Evolutionary conservation across 2,329 filamentous ascomycete species (phyloP).

Genomic region (Trichoderma atrobrunneum): DNA sequence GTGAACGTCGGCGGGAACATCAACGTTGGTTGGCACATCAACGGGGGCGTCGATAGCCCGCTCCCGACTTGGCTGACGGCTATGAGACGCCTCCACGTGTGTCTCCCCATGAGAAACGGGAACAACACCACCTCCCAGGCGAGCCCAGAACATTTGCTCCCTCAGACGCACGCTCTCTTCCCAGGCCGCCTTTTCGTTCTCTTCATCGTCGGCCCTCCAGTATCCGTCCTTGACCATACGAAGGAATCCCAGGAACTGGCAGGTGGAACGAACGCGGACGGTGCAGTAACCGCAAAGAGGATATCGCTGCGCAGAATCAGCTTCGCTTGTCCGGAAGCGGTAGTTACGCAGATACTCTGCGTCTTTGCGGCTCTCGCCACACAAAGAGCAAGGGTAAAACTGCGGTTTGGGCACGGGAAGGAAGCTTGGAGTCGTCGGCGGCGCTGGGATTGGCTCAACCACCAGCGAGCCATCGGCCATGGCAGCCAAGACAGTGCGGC

Average conservation of each 20-base stretch:
- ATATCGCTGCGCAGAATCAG: slow-evolving; percentile 81
- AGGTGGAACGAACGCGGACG: slow-evolving; percentile 76
- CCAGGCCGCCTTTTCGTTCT: slow-evolving; percentile 86
- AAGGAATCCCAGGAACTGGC: slow-evolving; percentile 89
- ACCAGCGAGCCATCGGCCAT: slow-evolving; percentile 83
- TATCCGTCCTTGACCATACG: slow-evolving; percentile 90
- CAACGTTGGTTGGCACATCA: background rate
- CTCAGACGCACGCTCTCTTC: slow-evolving; percentile 87
- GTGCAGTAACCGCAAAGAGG: slow-evolving; percentile 89
- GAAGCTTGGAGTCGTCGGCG: slow-evolving; percentile 42
- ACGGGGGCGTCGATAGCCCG: background rate
- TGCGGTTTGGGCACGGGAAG: slow-evolving; percentile 51
- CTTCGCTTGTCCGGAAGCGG: slow-evolving; percentile 85
- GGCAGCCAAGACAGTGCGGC: slow-evolving; percentile 76
- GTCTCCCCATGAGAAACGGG: slow-evolving; percentile 50
- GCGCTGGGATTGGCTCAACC: slow-evolving; percentile 78
- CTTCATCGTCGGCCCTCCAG: slow-evolving; percentile 78
- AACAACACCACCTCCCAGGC: slow-evolving; percentile 86
- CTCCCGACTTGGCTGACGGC: slow-evolving; percentile 37
- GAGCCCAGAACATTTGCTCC: slow-evolving; percentile 96
- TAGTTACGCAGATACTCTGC: slow-evolving; percentile 73
- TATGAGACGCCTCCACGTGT: slow-evolving; percentile 33
- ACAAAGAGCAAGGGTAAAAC: slow-evolving; percentile 74
- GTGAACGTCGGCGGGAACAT: background rate
- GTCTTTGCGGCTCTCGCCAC: slow-evolving; percentile 76